These are phyloP conservation scores for Candida sp. DNA, from an alignment of 1,139 yeast species.

Conservation along the genomic window DNA sequence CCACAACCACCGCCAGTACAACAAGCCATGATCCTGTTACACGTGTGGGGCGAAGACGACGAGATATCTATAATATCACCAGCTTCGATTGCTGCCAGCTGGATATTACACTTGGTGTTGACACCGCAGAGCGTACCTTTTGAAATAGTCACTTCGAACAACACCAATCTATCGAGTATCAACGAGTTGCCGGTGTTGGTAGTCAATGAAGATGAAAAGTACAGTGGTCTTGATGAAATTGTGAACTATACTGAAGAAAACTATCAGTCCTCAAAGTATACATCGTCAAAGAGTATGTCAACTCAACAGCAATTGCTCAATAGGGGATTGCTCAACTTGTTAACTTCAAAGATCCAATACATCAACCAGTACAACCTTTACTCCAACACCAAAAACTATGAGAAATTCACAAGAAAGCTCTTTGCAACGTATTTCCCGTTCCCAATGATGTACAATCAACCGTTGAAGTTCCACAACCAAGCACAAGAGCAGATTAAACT, in stretches of 20 bases:
- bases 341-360: conserved; percentile 44
- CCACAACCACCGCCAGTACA: too few species aligned
- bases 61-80: conserved; percentile 43
- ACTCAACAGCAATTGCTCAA: conserved; percentile 28
- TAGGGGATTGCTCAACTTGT: conserved; percentile 28
- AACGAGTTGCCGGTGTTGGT: conserved; percentile 62
- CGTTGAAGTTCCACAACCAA: conserved; percentile 52
- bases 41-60: conserved; percentile 58
- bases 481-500: conserved; percentile 52
- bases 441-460: conserved; percentile 87
- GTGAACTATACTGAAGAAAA: conserved; percentile 26
- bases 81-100: conserved; percentile 39
- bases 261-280: conserved; percentile 15
- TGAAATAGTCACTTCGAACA: conserved; percentile 56
- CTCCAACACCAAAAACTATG: conserved; percentile 66
- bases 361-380: conserved; percentile 67
- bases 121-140: conserved; percentile 18
- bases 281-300: background rate
- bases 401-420: conserved; percentile 61
- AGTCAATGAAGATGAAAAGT: conserved; percentile 25
- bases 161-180: conserved; percentile 58
- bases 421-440: conserved; percentile 68
- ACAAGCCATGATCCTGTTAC: conserved; percentile 38
- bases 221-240: conserved; percentile 57
- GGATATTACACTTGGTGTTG: conserved; percentile 28